Conservation (phyloP, 2,329 filamentous ascomycete species). For the Aureobasidium sp. region DNA sequence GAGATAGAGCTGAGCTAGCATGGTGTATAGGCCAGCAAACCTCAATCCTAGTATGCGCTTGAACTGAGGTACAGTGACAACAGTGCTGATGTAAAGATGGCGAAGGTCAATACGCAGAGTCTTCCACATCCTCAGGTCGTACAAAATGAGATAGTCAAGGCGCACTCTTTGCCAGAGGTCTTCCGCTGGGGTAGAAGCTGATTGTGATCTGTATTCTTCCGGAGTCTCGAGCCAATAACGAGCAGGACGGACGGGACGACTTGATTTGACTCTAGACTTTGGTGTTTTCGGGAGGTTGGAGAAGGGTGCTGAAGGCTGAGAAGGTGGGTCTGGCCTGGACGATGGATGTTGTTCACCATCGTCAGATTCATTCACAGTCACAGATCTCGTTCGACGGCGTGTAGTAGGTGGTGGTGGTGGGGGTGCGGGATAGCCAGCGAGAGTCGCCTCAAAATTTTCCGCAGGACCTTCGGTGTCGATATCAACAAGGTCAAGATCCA, state of each 20-base stretch:
- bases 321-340: slow-evolving; percentile 45
- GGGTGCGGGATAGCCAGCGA: slow-evolving; percentile 65
- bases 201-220: slow-evolving; percentile 45
- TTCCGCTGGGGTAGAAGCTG: slow-evolving; percentile 58
- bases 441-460: slow-evolving; percentile 68
- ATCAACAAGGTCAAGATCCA: slow-evolving; percentile 45
- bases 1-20: slow-evolving; percentile 85
- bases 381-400: slow-evolving; percentile 9
- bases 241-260: slow-evolving; percentile 56
- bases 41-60: slow-evolving; percentile 86
- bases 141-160: slow-evolving; percentile 88
- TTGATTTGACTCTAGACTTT: slow-evolving; percentile 37
- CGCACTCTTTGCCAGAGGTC: slow-evolving; percentile 84
- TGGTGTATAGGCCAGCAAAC: slow-evolving; percentile 93
- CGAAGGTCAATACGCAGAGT: slow-evolving; percentile 83
- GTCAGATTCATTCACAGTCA: slow-evolving; percentile 44
- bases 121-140: slow-evolving; percentile 95
- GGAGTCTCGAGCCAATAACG: slow-evolving; percentile 84
- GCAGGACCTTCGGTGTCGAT: slow-evolving; percentile 53
- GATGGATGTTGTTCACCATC: slow-evolving; percentile 44
- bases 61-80: slow-evolving; percentile 91
- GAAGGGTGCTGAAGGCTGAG: slow-evolving; percentile 52
- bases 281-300: slow-evolving; percentile 78
- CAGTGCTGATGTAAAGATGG: slow-evolving; percentile 90
- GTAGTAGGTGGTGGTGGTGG: slow-evolving; percentile 45